phyloP scores from a whole-genome alignment of 805 yeast species.

The Candida oleophila region DNA sequence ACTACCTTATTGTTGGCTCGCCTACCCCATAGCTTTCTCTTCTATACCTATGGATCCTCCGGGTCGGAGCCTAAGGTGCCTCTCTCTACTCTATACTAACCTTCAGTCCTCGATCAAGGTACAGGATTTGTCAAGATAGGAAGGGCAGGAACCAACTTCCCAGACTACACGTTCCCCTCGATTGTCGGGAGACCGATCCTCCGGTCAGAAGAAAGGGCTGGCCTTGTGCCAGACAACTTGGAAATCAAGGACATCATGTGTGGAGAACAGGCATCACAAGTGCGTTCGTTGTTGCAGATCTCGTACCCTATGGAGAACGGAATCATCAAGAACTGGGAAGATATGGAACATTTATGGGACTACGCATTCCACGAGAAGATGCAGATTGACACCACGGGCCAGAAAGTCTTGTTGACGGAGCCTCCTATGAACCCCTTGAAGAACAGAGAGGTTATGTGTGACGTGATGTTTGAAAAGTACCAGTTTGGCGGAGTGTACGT shows the following conservation, averaged over 20 bases:
- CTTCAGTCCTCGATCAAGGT: conserved; percentile 93
- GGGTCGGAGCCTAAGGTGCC: background rate
- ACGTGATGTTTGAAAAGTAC: conserved; percentile 89
- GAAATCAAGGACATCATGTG: conserved; percentile 97
- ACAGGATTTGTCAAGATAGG: conserved; percentile 98
- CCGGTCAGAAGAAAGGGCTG: conserved; percentile 88
- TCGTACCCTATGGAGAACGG: conserved; percentile 99
- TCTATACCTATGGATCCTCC: too few relatives aligned
- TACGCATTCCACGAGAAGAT: conserved; percentile 91
- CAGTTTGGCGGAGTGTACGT: conserved; percentile 91
- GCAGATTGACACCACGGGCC: conserved; percentile 71
- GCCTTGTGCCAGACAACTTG: conserved; percentile 51
- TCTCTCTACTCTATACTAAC: conserved; percentile 9
- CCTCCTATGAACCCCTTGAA: conserved; percentile 97
- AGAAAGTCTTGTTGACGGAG: conserved; percentile 86
- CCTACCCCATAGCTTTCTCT: background rate
- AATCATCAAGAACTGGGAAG: conserved; percentile 96
- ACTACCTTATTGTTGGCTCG: background rate
- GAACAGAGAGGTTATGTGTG: conserved; percentile 89
- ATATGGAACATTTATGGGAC: conserved; percentile 98
- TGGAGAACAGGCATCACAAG: conserved; percentile 92
- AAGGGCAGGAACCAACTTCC: conserved; percentile 94
- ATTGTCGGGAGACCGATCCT: conserved; percentile 96
- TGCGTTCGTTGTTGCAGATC: conserved; percentile 84
- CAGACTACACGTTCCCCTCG: conserved; percentile 95